Evolutionary conservation across 768 basidiomycete species (phyloP).

Genomic region (Phaffia tasmanica): DNA sequence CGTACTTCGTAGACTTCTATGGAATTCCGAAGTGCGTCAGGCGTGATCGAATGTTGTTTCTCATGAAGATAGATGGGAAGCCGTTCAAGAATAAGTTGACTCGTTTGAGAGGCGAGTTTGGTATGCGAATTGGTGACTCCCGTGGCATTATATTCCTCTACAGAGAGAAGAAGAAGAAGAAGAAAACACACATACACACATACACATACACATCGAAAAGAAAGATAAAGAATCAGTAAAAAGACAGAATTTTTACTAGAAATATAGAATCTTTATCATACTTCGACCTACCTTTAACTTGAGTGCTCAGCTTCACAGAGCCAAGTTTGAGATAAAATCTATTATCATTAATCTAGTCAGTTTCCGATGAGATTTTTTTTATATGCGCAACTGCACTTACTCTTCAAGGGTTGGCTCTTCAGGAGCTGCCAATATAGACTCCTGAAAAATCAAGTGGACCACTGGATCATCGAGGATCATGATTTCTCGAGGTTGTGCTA

Average conservation of each 20-base stretch:
- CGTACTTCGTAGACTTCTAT: constrained; percentile 35
- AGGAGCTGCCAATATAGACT: constrained; percentile 47
- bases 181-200: constrained; percentile 7
- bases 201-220: background rate
- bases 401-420: constrained; percentile 84
- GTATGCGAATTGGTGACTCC: constrained; percentile 8
- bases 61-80: constrained; percentile 87
- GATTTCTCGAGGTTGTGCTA: constrained; percentile 40
- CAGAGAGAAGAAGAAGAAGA: constrained; percentile 1
- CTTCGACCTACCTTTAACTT: constrained; percentile 57
- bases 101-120: constrained; percentile 41
- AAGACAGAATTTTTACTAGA: constrained; percentile 36
- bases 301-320: constrained; percentile 55
- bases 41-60: constrained; percentile 41
- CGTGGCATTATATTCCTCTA: constrained; percentile 21
- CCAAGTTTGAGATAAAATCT: constrained; percentile 74
- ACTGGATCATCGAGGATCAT: constrained; percentile 80
- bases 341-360: background rate
- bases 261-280: constrained; percentile 46
- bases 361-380: background rate
- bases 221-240: constrained; percentile 11
- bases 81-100: constrained; percentile 62
- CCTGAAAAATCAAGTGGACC: constrained; percentile 64
- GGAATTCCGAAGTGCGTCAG: constrained; percentile 37
- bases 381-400: constrained; percentile 37